These are phyloP conservation scores for Gracilaria domingensis DNA, from an alignment of 23 red algal genomes.

Conservation along the genomic window DNA sequence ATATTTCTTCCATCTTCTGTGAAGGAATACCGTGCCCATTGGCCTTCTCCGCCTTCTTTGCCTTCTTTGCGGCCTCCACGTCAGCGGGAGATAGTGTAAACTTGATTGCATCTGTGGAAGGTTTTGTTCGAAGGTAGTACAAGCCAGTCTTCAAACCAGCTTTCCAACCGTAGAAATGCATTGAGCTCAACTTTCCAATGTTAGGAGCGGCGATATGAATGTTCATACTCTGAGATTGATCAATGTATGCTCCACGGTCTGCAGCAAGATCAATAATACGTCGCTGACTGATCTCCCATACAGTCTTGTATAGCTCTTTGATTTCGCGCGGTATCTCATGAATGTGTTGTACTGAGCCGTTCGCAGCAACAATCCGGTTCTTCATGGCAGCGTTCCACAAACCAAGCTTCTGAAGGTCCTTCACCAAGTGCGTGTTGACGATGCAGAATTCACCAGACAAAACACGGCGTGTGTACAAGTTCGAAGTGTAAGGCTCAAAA, in stretches of 20 bases:
- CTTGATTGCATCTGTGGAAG: constrained; percentile 97
- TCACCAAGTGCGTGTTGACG: constrained; percentile 98
- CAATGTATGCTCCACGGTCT: constrained; percentile 97
- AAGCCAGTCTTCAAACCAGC: constrained; percentile 92
- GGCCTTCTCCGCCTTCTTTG: constrained; percentile 1
- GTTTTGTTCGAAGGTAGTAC: constrained; percentile 96
- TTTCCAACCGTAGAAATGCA: constrained; percentile 99
- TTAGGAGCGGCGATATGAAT: constrained; percentile 92
- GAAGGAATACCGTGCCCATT: neutral
- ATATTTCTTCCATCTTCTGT: constrained; percentile 33
- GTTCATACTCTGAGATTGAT: constrained; percentile 97
- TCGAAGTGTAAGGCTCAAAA: constrained; percentile 98
- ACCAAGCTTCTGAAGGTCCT: constrained; percentile 93
- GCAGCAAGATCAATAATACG: constrained; percentile 92
- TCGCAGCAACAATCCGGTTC: constrained; percentile 93
- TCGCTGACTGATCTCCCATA: constrained; percentile 98
- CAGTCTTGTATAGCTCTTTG: constrained; percentile 93
- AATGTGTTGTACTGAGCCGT: constrained; percentile 90
- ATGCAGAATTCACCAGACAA: constrained; percentile 97
- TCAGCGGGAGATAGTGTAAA: constrained; percentile 88
- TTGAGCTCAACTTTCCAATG: constrained; percentile 96
- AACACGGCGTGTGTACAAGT: constrained; percentile 94
- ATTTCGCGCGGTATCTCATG: constrained; percentile 82
- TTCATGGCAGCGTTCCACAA: constrained; percentile 93
- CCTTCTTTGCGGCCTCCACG: constrained; percentile 53